Conservation (phyloP, 2,329 filamentous ascomycete species). For the Phoma sp. region DNA sequence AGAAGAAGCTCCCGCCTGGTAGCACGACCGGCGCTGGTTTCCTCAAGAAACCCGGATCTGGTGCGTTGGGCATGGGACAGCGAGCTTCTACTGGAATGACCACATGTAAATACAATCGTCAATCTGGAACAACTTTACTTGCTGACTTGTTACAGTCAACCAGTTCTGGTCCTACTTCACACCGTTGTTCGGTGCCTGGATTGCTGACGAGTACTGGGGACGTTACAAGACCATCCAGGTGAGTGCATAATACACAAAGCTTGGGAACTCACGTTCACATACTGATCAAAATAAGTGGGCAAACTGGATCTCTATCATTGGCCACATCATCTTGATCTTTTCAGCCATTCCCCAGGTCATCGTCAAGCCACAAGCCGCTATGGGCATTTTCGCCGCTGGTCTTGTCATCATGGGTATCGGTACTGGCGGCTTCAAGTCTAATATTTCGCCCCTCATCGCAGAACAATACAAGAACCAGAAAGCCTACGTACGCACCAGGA, state of each 20-base stretch:
- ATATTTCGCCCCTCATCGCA: slow-evolving; percentile 62
- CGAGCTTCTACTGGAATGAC: slow-evolving; percentile 59
- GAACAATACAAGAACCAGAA: slow-evolving; percentile 59
- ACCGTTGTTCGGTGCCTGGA: slow-evolving; percentile 63
- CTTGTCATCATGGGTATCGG: slow-evolving; percentile 70
- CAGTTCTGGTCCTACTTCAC: slow-evolving; percentile 64
- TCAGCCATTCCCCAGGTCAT: slow-evolving; percentile 63
- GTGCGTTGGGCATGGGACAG: slow-evolving; percentile 63
- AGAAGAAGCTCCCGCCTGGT: slow-evolving; percentile 39
- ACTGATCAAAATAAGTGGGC: slow-evolving; percentile 47
- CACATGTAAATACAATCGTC: slow-evolving; percentile 40
- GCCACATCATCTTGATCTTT: slow-evolving; percentile 60
- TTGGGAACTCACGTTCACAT: background rate
- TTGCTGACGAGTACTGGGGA: slow-evolving; percentile 66
- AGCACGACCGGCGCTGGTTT: slow-evolving; percentile 46
- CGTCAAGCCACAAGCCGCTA: slow-evolving; percentile 54
- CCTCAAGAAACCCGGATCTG: slow-evolving; percentile 40
- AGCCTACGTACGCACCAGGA: slow-evolving; percentile 37
- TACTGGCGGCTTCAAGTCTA: slow-evolving; percentile 73
- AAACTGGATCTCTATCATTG: slow-evolving; percentile 63
- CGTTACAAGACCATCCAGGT: slow-evolving; percentile 64
- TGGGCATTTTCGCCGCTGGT: slow-evolving; percentile 61
- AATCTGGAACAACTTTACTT: background rate
- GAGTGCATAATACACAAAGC: background rate
- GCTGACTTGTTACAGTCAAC: slow-evolving; percentile 46